These are phyloP conservation scores for Waltergamsia citrina DNA, from an alignment of 2,329 filamentous ascomycete genomes.

Conservation along the genomic window DNA sequence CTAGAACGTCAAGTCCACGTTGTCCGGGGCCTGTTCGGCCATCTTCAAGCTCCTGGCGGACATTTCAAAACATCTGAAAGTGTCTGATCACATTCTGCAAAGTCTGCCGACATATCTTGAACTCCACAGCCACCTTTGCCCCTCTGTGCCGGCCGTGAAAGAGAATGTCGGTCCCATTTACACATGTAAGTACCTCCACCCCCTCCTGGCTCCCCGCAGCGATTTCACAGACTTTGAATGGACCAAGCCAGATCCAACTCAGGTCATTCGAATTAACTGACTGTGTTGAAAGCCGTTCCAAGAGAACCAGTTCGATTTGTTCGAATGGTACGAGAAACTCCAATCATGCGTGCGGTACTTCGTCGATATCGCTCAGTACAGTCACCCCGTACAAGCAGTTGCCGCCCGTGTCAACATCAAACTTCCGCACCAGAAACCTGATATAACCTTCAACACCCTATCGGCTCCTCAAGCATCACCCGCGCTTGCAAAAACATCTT, in stretches of 20 bases:
- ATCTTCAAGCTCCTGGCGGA: no score
- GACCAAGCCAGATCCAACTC: constrained; percentile 2
- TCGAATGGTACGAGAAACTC: constrained; percentile 89
- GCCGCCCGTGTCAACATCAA: constrained; percentile 88
- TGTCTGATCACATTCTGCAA: no score
- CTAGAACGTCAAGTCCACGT: no score
- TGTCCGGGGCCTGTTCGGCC: no score
- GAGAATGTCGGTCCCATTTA: constrained; percentile 10
- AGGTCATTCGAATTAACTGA: background rate
- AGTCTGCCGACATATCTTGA: no score
- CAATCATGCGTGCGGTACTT: constrained; percentile 88
- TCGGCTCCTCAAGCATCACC: constrained; percentile 23
- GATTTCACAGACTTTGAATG: background rate
- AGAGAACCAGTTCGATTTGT: constrained; percentile 59
- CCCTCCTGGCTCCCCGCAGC: background rate
- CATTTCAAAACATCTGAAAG: no score
- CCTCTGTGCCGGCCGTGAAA: background rate
- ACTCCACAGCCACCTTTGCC: no score
- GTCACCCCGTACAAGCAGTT: constrained; percentile 72
- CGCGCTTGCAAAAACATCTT: constrained; percentile 14
- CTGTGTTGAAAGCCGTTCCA: constrained; percentile 28
- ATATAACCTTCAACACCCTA: constrained; percentile 16
- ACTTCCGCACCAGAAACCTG: constrained; percentile 68
- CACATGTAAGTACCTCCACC: constrained; percentile 8
- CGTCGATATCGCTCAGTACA: constrained; percentile 82